phyloP scores from a whole-genome alignment of 306 rosid species.

The Trifolium dubium region DNA sequence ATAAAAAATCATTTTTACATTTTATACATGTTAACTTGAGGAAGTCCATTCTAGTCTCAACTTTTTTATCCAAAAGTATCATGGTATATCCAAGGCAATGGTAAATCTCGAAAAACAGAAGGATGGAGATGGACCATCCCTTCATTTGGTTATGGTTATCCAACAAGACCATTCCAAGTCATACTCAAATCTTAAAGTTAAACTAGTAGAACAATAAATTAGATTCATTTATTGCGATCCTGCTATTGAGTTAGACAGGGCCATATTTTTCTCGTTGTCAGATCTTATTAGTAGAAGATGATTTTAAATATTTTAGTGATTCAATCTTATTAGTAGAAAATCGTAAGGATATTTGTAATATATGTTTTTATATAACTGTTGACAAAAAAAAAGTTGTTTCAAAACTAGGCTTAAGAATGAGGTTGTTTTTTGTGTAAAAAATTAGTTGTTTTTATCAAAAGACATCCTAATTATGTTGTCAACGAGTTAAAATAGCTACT shows the following conservation, averaged over 20 bases:
- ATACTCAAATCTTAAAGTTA: slow-evolving; percentile 14
- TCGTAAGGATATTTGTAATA: neutral
- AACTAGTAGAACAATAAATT: slow-evolving; percentile 22
- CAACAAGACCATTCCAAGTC: slow-evolving; percentile 78
- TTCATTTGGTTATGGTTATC: slow-evolving; percentile 59
- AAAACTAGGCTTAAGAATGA: neutral
- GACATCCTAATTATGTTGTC: neutral
- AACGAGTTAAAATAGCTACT: no score
- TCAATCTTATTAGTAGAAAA: neutral
- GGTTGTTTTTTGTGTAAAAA: neutral
- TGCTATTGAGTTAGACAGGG: slow-evolving; percentile 29
- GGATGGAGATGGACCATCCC: slow-evolving; percentile 63
- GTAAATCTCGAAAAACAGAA: slow-evolving; percentile 62
- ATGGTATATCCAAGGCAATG: slow-evolving; percentile 66
- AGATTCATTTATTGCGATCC: slow-evolving; percentile 6
- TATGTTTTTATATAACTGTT: neutral
- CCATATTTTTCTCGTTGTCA: slow-evolving; percentile 25
- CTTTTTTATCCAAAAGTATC: slow-evolving; percentile 63
- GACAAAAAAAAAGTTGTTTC: neutral
- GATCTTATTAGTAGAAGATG: slow-evolving; percentile 12
- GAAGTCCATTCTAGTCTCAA: no score
- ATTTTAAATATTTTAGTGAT: slow-evolving; percentile 7
- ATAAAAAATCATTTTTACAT: no score
- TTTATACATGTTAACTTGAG: no score
- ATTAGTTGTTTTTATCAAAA: neutral